Conservation (phyloP, 164 flowering plant genomes). For the Piper longum region DNA sequence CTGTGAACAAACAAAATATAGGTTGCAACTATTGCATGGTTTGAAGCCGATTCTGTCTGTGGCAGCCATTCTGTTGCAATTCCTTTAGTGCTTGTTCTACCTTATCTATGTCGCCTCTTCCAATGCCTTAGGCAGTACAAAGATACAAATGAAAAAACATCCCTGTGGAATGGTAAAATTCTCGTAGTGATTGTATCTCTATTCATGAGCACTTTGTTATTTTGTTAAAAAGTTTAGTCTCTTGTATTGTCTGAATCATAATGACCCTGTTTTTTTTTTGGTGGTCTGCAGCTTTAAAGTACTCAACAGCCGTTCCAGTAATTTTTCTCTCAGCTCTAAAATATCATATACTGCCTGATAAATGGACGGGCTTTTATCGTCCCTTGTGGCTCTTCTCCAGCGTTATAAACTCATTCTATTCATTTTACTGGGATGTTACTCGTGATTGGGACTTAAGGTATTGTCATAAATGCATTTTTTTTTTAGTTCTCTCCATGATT, state of each 20-base stretch:
- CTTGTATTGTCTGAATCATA: background rate
- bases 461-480: background rate
- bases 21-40: constrained; percentile 99
- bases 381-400: constrained; percentile 88
- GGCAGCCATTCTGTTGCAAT: constrained; percentile 92
- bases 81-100: constrained; percentile 83
- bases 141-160: constrained; percentile 72
- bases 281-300: constrained; percentile 73
- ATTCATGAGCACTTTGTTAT: background rate
- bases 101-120: constrained; percentile 71
- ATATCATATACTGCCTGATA: constrained; percentile 74
- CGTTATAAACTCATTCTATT: constrained; percentile 68
- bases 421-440: constrained; percentile 88
- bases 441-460: constrained; percentile 98
- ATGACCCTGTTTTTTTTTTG: background rate
- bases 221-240: background rate
- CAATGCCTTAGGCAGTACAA: constrained; percentile 93
- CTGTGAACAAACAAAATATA: constrained; percentile 9
- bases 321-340: constrained; percentile 90
- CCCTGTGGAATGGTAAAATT: constrained; percentile 61
- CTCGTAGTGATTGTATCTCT: background rate
- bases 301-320: constrained; percentile 85
- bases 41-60: constrained; percentile 97
- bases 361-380: constrained; percentile 51
- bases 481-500: background rate